Evolutionary conservation across 805 yeast species (phyloP).

Genomic region (Grigorovia jiainica): DNA sequence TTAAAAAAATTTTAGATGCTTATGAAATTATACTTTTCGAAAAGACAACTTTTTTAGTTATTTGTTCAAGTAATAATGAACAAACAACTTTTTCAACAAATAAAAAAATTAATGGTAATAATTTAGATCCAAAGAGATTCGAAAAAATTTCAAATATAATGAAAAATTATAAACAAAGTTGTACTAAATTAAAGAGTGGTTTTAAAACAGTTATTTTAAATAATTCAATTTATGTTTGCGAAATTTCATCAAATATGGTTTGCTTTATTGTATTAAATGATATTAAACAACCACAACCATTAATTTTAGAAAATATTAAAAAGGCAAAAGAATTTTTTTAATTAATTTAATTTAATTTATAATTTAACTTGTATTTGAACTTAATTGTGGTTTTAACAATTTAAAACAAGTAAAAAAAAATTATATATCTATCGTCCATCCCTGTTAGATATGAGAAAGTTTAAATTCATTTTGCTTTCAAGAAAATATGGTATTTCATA

Average conservation of each 20-base stretch:
- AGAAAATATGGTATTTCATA: no score
- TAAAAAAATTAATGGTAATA: slow-evolving; percentile 6
- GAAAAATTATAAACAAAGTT: slow-evolving; percentile 89
- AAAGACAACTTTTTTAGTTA: slow-evolving; percentile 73
- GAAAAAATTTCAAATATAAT: slow-evolving; percentile 90
- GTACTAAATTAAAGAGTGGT: slow-evolving; percentile 76
- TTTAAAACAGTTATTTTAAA: slow-evolving; percentile 68
- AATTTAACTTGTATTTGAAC: no score
- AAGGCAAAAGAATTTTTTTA: slow-evolving; percentile 48
- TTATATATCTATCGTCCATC: no score
- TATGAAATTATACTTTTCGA: slow-evolving; percentile 88
- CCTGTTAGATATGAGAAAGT: no score
- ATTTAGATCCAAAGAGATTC: slow-evolving; percentile 80
- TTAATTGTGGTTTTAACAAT: no score
- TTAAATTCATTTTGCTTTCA: no score
- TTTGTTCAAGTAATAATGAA: slow-evolving; percentile 35
- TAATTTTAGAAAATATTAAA: slow-evolving; percentile 47
- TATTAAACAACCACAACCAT: slow-evolving; percentile 25
- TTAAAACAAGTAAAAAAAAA: no score
- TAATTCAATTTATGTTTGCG: slow-evolving; percentile 44
- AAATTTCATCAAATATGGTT: slow-evolving; percentile 50
- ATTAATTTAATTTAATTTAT: slow-evolving; percentile 7
- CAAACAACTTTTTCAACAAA: slow-evolving; percentile 11
- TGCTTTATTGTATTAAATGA: slow-evolving; percentile 50
- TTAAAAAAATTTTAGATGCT: slow-evolving; percentile 69